A percentile compares a stretch with the other conserved stretches of the same genome.
phyloP scores from a whole-genome alignment of 257 asterid genomes.

The Dorcoceras hygrometricum region DNA sequence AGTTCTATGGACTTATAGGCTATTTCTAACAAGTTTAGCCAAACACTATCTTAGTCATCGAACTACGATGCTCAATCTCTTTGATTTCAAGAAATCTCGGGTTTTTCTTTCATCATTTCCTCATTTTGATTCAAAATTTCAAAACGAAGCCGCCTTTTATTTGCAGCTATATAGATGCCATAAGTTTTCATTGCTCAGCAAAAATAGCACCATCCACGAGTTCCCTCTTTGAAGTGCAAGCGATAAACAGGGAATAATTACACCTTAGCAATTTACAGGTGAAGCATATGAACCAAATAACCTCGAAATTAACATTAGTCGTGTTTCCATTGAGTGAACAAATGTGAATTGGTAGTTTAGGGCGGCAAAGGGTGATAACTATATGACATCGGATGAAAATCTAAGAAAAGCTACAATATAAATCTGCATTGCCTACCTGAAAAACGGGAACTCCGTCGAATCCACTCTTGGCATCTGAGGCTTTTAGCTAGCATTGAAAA shows the following conservation, averaged over 20 bases:
- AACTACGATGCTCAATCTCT: too few relatives aligned
- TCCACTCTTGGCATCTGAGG: slow-evolving; percentile 56
- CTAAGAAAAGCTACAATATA: background rate
- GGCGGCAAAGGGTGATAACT: background rate
- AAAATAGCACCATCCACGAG: background rate
- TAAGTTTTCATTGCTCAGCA: background rate
- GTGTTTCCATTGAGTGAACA: background rate
- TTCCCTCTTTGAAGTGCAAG: slow-evolving; percentile 7
- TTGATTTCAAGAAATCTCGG: background rate
- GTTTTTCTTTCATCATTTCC: background rate
- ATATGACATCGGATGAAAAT: background rate
- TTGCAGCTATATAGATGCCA: background rate
- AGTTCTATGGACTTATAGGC: too few relatives aligned
- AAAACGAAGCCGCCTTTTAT: background rate
- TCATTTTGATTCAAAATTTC: background rate
- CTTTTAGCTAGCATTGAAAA: slow-evolving; percentile 53
- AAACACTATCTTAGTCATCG: too few relatives aligned
- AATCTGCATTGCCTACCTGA: slow-evolving; percentile 48
- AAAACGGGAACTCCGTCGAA: slow-evolving; percentile 99
- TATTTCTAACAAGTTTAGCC: too few relatives aligned
- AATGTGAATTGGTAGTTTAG: background rate
- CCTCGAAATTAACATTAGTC: background rate
- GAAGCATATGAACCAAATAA: background rate
- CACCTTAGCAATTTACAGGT: background rate
- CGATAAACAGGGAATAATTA: background rate